phyloP scores from a whole-genome alignment of 208 protist genomes.

The Zelonia costaricensis region DNA sequence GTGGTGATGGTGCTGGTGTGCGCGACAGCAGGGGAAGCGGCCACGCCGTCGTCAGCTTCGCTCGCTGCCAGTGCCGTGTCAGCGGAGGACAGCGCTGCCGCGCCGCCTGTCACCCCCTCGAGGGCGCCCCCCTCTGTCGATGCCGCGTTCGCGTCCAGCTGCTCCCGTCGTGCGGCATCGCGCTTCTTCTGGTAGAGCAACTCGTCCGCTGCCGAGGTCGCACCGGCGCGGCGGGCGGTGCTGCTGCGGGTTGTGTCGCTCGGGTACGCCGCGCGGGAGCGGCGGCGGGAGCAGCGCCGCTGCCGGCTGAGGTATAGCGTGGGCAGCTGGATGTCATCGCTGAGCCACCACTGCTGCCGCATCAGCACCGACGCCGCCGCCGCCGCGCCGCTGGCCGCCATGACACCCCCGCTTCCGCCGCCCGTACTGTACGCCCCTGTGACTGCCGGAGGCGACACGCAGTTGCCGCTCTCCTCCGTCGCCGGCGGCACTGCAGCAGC shows the following conservation, averaged over 20 bases:
- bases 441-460: no score
- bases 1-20: background rate
- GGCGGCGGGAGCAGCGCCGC: slow-evolving; percentile 16
- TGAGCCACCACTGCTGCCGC: slow-evolving; percentile 3
- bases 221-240: slow-evolving; percentile 14
- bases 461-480: no score
- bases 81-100: no score
- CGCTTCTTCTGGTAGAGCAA: slow-evolving; percentile 1
- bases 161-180: slow-evolving; percentile 1
- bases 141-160: background rate
- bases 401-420: background rate
- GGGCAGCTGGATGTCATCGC: slow-evolving; percentile 10
- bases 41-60: no score
- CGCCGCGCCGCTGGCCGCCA: background rate
- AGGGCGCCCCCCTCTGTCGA: no score
- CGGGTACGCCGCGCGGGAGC: slow-evolving; percentile 5
- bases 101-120: no score
- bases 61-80: no score
- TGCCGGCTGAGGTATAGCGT: slow-evolving; percentile 21
- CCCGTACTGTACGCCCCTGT: no score
- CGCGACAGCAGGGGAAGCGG: background rate
- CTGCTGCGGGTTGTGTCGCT: slow-evolving; percentile 27
- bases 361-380: background rate
- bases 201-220: slow-evolving; percentile 29
- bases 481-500: no score